Conservation (phyloP, 164 flowering plant genomes). For the Annona cherimola region DNA sequence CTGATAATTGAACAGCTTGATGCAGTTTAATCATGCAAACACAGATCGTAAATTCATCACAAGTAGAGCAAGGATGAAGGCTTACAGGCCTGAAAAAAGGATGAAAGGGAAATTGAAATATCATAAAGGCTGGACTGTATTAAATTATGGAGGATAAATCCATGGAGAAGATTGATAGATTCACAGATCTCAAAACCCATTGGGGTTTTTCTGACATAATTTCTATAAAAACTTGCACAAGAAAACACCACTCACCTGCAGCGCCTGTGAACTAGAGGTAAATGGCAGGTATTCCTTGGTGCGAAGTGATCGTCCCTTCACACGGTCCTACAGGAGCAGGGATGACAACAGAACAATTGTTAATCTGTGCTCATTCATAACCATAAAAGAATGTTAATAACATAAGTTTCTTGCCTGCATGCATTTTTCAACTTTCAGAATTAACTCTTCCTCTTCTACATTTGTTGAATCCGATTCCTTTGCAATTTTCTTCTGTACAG, state of each 20-base stretch:
- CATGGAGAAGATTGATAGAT: neutral
- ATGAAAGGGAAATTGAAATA: neutral
- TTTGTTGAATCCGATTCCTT: conserved; percentile 55
- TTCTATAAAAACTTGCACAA: neutral
- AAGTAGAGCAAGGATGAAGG: neutral
- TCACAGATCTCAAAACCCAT: too few species aligned
- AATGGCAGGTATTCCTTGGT: conserved; percentile 42
- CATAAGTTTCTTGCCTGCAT: conserved; percentile 61
- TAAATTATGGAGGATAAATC: neutral
- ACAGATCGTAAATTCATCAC: neutral
- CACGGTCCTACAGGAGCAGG: conserved; percentile 64
- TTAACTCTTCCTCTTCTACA: conserved; percentile 76
- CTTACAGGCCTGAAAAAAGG: neutral
- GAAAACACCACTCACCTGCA: conserved; percentile 35
- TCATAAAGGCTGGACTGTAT: too few species aligned
- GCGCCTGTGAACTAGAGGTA: conserved; percentile 34
- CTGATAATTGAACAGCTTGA: neutral
- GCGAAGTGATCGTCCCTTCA: conserved; percentile 55
- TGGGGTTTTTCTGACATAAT: neutral
- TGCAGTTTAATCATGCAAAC: neutral
- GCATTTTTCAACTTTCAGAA: conserved; percentile 85
- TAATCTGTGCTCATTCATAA: neutral
- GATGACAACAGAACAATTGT: neutral
- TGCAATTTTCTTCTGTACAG: conserved; percentile 63
- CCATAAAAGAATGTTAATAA: neutral